Percentiles rank a stretch among this genome's conserved stretches.
These are phyloP conservation scores for Mentha longifolia DNA, from an alignment of 257 asterid genomes.

Conservation along the genomic window DNA sequence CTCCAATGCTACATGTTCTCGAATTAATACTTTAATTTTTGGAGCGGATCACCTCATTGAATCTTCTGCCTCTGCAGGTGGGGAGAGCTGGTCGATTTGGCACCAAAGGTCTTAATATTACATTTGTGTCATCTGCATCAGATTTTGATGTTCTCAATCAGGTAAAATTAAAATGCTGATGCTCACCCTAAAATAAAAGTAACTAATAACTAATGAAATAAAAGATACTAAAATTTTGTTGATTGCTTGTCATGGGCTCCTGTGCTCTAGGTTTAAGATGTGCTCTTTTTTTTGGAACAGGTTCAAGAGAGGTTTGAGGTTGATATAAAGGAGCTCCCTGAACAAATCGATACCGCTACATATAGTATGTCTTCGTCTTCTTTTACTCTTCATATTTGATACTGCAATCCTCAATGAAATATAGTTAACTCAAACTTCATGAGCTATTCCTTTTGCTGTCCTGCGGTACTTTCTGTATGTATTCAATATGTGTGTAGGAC, in stretches of 20 bases:
- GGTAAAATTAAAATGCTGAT: conserved; percentile 37
- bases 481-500: not conserved
- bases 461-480: not conserved
- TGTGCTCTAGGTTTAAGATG: conserved; percentile 16
- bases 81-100: conserved; percentile 93
- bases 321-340: conserved; percentile 83
- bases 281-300: conserved; percentile 37
- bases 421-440: not conserved
- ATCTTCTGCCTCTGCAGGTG: conserved; percentile 44
- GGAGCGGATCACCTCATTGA: conserved; percentile 6
- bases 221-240: not conserved
- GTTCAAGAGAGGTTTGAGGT: conserved; percentile 90
- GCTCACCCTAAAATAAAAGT: not conserved
- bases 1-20: not conserved
- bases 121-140: conserved; percentile 78
- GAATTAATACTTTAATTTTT: not conserved
- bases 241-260: not conserved
- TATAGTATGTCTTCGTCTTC: conserved; percentile 56
- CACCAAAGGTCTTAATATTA: conserved; percentile 83
- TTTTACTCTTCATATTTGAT: not conserved
- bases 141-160: conserved; percentile 82
- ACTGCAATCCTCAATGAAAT: not conserved
- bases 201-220: no score
- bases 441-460: conserved; percentile 1
- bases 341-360: conserved; percentile 81